These are phyloP conservation scores for Trichoderma erinaceum DNA, from an alignment of 495 filamentous ascomycete species.

Conservation along the genomic window DNA sequence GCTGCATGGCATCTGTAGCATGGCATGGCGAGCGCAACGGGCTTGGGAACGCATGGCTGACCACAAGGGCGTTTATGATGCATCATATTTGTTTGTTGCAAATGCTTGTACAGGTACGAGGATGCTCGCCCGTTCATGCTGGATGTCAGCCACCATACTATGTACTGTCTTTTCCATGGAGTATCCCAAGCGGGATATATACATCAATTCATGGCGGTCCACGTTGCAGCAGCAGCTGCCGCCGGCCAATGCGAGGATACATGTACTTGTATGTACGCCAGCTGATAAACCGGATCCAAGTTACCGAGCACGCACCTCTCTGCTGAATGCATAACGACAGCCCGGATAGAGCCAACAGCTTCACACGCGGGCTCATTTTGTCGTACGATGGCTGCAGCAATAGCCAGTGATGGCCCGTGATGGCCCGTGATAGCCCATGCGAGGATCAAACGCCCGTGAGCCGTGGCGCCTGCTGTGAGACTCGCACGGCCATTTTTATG, in stretches of 20 bases:
- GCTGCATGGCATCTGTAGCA: no score
- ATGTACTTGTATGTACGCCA: background rate
- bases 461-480: slow-evolving; percentile 1
- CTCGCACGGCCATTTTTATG: background rate
- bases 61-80: background rate
- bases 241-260: no score
- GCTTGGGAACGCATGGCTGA: background rate
- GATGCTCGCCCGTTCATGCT: background rate
- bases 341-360: background rate
- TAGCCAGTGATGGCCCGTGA: background rate
- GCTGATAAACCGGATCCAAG: background rate
- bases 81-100: background rate
- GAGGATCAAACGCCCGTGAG: background rate
- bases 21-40: no score
- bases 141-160: background rate
- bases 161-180: no score
- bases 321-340: background rate
- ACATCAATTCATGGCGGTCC: no score
- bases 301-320: background rate
- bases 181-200: no score
- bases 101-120: no score
- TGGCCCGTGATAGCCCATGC: background rate
- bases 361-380: background rate
- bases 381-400: background rate
- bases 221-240: no score